Base-by-base conservation (phyloP, 345 rosid genomes). In the Citrus inodora region DNA sequence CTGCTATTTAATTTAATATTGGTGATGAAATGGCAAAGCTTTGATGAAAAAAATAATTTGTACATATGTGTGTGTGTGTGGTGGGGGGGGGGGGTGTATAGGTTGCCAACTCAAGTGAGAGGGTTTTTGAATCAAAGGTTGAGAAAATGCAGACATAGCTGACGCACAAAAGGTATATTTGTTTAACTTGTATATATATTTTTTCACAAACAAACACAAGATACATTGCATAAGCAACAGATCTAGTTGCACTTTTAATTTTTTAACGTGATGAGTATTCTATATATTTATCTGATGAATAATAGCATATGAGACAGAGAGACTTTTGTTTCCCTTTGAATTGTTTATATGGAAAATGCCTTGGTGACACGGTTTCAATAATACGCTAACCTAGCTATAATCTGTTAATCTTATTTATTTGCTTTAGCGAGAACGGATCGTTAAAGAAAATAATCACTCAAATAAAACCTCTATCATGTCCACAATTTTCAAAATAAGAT, bases 191-290 rank as follows among this genome's bases (percentile, higher is more conserved):
- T 3, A 3, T 40, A 9, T 9, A 9, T 38, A 7, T 38, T 0
- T 38, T 1, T 38, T 37, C 42, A 11, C 22, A 28, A 6, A 48
- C 28, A 74, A 51, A 76, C 48, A 46, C 76, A 30, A 62, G 75
- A 78, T 80, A 75, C 79, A 84, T 76, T 73, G 87, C 83, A 70
- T 60, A 71, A 69, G 70, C 48, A 78, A 62, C 81, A 79, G 85
- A 83, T 80, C 78, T 76, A 76, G 37, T 62, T 40, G 30, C 66
- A 16, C 42, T 30, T 53, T 59, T 25, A 14, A 10, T 51, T n/a
- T 75, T 67, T 56, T 70, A 78, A 63, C 73, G 60, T 37, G 69
- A 35, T 79, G 80, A 84, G 80, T 80, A 87, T 84, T 76, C 74
- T 80, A 70, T 60, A 24, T 53, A 19, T 61, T 46, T 69, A 67